Evolutionary conservation across 2,329 filamentous ascomycete species (phyloP), one percentile per base, ranked within the genome.

Genomic region (Ascochyta clinopodiicola): DNA sequence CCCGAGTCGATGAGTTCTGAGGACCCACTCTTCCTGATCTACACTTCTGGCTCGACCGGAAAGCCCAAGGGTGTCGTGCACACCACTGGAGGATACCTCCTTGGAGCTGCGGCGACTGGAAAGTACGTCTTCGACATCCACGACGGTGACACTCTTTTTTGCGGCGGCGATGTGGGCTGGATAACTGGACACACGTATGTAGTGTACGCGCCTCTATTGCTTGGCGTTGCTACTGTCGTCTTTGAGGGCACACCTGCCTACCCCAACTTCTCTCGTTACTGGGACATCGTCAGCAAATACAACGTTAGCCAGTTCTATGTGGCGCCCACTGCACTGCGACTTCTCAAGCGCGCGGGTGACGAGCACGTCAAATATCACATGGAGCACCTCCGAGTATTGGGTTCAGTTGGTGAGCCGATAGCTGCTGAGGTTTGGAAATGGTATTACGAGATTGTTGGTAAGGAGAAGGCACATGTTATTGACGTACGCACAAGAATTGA

Each of bases 61-160:
- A 98, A 98, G 85, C 95, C 95, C 65, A 99, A 99, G 86, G 95
- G 95, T 78, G 90, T 99, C 51, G 90, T 99, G 92, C 95, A 99
- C 84, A 96, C 92, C 22, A 99, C 94, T 32, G 95, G 83, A 58
- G 95, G 95, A 45, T 99, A 98, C 76, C 85, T 99, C n/a, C 80
- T 98, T 7, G 95, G 95, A 56, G 93, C 93, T 45, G 94, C 95
- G 31, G 84, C 89, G 69, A 99, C 95, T 13, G 94, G 93, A 61
- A 99, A 98, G 80, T 98, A 99, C 77, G 94, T 98, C 60, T 99
- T 99, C 74, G 95, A 99, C 76, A 96, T 99, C 61, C 95, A 99
- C 76, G 89, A 93, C 60, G 87, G 90, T 49, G 95, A 99, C 77
- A 87, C 86, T 61, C 97, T 95, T 84, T 98, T 98, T 84, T 99